phyloP scores from a whole-genome alignment of 179 eudicot species.

The Beta lomatogona region DNA sequence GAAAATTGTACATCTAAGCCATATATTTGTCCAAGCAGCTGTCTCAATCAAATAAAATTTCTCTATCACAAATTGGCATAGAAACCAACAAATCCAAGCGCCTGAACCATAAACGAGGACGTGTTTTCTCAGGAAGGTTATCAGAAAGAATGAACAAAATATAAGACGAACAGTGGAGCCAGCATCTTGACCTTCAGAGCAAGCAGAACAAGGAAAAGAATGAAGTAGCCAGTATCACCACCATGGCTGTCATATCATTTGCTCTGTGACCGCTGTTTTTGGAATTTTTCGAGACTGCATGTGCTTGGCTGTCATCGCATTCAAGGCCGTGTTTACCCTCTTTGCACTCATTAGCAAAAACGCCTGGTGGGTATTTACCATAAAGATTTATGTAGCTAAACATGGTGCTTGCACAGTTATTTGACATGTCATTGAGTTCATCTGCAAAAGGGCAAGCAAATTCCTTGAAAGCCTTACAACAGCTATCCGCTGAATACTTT shows the following conservation, averaged over 20 bases:
- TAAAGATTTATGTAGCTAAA: constrained; percentile 76
- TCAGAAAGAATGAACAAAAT: constrained; percentile 15
- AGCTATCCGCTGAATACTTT: constrained; percentile 39
- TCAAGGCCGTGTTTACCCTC: constrained; percentile 57
- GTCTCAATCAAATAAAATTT: too few relatives aligned
- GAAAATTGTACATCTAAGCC: neutral
- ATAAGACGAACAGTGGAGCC: neutral
- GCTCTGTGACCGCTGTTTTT: constrained; percentile 26
- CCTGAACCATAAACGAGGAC: neutral
- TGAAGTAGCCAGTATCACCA: constrained; percentile 18
- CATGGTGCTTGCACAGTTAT: constrained; percentile 65
- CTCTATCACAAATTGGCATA: too few relatives aligned
- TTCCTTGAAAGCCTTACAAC: constrained; percentile 62
- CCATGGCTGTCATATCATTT: constrained; percentile 21
- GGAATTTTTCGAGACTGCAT: constrained; percentile 14
- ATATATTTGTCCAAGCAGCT: neutral
- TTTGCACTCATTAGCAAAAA: constrained; percentile 61
- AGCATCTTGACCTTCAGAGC: constrained; percentile 13
- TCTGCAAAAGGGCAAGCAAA: constrained; percentile 62
- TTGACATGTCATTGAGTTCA: constrained; percentile 54
- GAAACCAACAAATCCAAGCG: too few relatives aligned
- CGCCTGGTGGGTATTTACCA: constrained; percentile 83
- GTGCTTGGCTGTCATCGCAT: constrained; percentile 29
- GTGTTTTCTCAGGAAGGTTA: neutral
- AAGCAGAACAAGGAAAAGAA: constrained; percentile 22